Evolutionary conservation across 768 basidiomycete genomes (phyloP).

Genomic region (Calocera cornea): DNA sequence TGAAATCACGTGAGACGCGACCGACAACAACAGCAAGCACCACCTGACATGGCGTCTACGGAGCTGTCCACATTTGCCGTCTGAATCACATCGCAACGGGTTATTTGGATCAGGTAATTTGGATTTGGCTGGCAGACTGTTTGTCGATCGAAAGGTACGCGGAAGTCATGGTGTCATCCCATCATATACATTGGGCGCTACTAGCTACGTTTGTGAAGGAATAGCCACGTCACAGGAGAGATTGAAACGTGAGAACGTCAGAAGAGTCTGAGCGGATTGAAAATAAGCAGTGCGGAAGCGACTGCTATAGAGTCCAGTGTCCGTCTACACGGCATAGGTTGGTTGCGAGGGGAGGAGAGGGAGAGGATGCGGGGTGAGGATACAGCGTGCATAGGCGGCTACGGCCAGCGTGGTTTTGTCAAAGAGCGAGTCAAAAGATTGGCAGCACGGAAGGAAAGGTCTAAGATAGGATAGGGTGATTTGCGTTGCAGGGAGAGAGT

Average conservation of each 20-base stretch:
- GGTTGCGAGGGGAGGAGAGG: neutral
- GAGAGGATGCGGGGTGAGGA: neutral
- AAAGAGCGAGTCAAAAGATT: neutral
- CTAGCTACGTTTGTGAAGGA: neutral
- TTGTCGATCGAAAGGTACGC: too few species aligned
- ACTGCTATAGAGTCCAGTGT: neutral
- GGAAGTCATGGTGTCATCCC: neutral
- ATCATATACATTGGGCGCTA: constrained; percentile 1
- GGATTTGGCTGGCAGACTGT: too few species aligned
- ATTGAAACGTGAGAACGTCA: neutral
- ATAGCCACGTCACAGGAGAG: neutral
- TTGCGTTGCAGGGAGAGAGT: neutral
- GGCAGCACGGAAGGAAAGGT: neutral
- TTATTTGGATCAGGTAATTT: too few species aligned
- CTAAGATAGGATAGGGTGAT: neutral
- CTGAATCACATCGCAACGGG: too few species aligned
- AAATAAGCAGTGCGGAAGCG: neutral
- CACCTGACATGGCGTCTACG: neutral
- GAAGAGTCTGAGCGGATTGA: neutral
- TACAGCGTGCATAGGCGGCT: neutral
- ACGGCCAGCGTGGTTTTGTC: neutral
- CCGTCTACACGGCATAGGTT: neutral
- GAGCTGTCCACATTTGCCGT: too few species aligned
- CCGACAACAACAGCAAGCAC: neutral
- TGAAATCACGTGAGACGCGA: constrained; percentile 3